These are phyloP conservation scores for Cladobotryum mycophilum DNA, from an alignment of 2,329 filamentous ascomycete genomes.

Conservation along the genomic window DNA sequence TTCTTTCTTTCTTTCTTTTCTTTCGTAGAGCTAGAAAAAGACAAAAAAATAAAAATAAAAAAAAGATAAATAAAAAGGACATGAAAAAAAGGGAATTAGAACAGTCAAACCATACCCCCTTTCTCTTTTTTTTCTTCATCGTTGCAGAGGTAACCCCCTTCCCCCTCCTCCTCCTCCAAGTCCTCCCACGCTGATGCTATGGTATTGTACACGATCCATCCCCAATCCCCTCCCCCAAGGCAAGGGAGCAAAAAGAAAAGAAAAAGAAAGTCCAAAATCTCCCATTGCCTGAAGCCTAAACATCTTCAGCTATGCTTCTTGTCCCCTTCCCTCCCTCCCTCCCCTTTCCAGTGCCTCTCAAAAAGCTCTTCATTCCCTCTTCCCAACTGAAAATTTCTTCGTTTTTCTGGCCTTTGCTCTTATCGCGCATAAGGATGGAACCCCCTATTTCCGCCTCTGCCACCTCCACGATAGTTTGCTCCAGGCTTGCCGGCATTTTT, in stretches of 20 bases:
- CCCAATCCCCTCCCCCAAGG: neutral
- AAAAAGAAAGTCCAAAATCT: no score
- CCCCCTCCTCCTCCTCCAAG: neutral
- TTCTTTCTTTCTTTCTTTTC: neutral
- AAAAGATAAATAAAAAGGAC: no score
- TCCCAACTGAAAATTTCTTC: neutral
- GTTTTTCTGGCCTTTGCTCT: neutral
- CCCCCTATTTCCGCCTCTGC: conserved; percentile 65
- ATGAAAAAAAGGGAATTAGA: no score
- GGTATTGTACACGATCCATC: neutral
- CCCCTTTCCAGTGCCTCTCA: neutral
- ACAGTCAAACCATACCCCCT: no score
- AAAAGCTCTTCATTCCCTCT: no score
- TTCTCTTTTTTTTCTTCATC: no score
- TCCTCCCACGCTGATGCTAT: neutral
- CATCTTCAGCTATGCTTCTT: neutral
- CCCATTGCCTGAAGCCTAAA: no score
- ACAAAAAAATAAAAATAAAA: no score
- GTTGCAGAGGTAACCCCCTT: neutral
- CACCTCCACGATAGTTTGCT: conserved; percentile 88
- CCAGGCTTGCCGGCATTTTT: conserved; percentile 91
- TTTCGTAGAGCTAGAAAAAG: neutral
- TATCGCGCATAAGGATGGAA: conserved; percentile 67
- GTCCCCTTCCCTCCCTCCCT: neutral
- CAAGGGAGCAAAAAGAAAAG: no score